Conservation (phyloP, 2,329 filamentous ascomycete genomes). For the Rhexocercosporidium sp. region DNA sequence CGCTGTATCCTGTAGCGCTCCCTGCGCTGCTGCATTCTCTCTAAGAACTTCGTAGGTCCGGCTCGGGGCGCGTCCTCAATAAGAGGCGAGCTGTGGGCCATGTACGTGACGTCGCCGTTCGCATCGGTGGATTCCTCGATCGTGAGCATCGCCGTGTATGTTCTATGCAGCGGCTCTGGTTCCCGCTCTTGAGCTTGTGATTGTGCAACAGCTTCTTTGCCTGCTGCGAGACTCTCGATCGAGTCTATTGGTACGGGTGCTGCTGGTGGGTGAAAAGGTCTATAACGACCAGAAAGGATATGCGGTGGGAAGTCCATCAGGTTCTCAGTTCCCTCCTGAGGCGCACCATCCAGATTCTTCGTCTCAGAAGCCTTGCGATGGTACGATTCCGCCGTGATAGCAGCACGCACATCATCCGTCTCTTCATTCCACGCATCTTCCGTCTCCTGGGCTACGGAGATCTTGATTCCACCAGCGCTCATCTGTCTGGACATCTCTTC, state of each 20-base stretch:
- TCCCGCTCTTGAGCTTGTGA: slow-evolving; percentile 31
- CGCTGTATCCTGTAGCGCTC: slow-evolving; percentile 57
- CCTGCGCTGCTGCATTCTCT: slow-evolving; percentile 71
- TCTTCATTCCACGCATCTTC: slow-evolving; percentile 35
- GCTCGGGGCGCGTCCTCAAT: slow-evolving; percentile 51
- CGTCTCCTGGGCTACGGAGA: slow-evolving; percentile 29
- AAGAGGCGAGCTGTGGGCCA: slow-evolving; percentile 64
- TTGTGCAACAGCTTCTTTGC: slow-evolving; percentile 43
- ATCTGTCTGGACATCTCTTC: slow-evolving; percentile 57
- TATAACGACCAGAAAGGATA: slow-evolving; percentile 70
- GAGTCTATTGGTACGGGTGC: slow-evolving; percentile 67
- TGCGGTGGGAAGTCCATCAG: slow-evolving; percentile 66
- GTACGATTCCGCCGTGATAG: slow-evolving; percentile 51
- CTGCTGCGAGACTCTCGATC: slow-evolving; percentile 44
- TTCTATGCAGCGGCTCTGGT: slow-evolving; percentile 55
- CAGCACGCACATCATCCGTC: slow-evolving; percentile 45
- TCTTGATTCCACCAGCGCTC: slow-evolving; percentile 47
- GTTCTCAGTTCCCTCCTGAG: slow-evolving; percentile 31
- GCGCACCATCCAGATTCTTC: slow-evolving; percentile 54
- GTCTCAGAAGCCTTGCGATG: slow-evolving; percentile 51
- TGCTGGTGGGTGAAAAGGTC: slow-evolving; percentile 86
- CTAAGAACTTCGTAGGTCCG: slow-evolving; percentile 60
- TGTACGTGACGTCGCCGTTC: slow-evolving; percentile 63
- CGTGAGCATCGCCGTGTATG: slow-evolving; percentile 69
- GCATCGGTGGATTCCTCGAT: slow-evolving; percentile 69